Percentiles rank a stretch among this genome's conserved stretches.
These are phyloP conservation scores for Cucurbita argyrosperma DNA, from an alignment of 306 rosid genomes.

Conservation along the genomic window DNA sequence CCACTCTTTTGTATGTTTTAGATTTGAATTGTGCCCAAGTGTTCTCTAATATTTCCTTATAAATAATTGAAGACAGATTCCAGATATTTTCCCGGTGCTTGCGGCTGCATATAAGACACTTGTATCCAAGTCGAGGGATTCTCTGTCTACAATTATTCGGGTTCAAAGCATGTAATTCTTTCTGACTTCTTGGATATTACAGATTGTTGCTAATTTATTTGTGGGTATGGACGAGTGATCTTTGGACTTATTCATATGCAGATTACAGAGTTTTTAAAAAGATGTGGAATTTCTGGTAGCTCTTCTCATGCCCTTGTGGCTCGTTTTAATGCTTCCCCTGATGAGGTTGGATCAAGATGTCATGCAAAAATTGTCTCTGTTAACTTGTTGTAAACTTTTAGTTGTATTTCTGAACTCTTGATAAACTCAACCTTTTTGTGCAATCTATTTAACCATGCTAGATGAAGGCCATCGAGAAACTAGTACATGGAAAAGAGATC, in stretches of 20 bases:
- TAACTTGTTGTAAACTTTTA: neutral
- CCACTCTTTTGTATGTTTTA: neutral
- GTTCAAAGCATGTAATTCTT: constrained; percentile 67
- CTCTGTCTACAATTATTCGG: constrained; percentile 78
- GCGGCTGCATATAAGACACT: constrained; percentile 77
- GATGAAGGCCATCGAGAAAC: constrained; percentile 56
- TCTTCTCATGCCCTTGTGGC: constrained; percentile 69
- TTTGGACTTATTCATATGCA: constrained; percentile 16
- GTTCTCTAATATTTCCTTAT: constrained; percentile 14
- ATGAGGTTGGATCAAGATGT: constrained; percentile 35
- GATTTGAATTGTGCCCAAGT: neutral
- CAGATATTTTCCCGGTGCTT: constrained; percentile 67
- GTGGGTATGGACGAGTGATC: constrained; percentile 11
- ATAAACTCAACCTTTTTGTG: neutral
- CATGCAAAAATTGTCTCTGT: neutral
- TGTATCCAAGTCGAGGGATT: constrained; percentile 50
- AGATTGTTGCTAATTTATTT: constrained; percentile 3
- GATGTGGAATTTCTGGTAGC: constrained; percentile 69
- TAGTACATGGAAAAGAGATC: constrained; percentile 51
- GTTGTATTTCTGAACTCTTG: neutral
- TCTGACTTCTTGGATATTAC: neutral
- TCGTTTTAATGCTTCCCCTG: constrained; percentile 54
- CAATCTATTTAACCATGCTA: constrained; percentile 4
- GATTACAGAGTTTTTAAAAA: constrained; percentile 82
- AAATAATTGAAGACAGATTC: constrained; percentile 41